Base-by-base conservation (phyloP, 441 rosid species). In the Oxalis stricta region DNA sequence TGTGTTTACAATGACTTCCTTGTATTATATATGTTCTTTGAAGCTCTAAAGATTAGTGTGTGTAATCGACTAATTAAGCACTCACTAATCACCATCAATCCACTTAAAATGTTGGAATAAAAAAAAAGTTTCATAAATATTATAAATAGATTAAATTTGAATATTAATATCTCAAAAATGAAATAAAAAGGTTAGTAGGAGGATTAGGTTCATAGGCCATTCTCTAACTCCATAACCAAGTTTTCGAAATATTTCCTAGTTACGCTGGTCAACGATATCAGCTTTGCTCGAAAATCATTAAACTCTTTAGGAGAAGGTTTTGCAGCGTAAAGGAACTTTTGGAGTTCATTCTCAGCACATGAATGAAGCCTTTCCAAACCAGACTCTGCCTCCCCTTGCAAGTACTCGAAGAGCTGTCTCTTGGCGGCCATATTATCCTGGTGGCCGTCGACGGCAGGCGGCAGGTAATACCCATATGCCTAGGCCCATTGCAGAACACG, bases 401-500 rank as follows among this genome's bases (percentile, higher is more conserved):
- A 52, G 46, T 58, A 65, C 62, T 72, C 74, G 21, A 72, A 68
- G 18, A 68, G 56, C 32, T 46, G 52, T 41, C 46, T 68, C 59
- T 59, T 72, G 10, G 50, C 62, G 18, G 5, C 29, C 9, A 66
- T 48, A 21, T 38, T 10, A 2, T 60, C 77, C n/a, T n/a, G n/a
- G n/a, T n/a, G n/a, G n/a, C n/a, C n/a, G n/a, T n/a, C n/a, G n/a
- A n/a, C n/a, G n/a, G n/a, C n/a, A 12, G n/a, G n/a, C 1, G 63
- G 51, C 33, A 81, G 50, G 58, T 73, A 84, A 47, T 64, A 84
- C 5, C 94, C 94, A 60, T 81, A 84, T 1, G 83, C 79, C 44
- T 81, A 81, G 10, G 82, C 81, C 95, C 95, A 81, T 46, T 64
- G 65, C 55, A 84, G 76, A 7, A 76, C 76, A 38, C 83, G 65